Conservation (phyloP, 257 asterid species). For the Fraxinus americana region DNA sequence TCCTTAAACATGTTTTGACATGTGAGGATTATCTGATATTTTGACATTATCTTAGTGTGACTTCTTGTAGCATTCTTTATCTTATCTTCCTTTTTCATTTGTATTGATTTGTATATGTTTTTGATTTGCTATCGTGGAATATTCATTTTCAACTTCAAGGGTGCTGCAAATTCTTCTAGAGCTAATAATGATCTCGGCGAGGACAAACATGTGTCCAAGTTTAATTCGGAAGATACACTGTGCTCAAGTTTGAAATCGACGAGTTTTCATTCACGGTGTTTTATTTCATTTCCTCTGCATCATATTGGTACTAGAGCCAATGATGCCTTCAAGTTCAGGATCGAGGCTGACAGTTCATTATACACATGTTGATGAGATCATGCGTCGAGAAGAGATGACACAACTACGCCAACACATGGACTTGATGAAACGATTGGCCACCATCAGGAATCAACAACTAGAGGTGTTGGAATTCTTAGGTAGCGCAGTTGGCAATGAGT, state of each 20-base stretch:
- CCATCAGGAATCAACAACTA: too few species aligned
- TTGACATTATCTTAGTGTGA: neutral
- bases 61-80: constrained; percentile 3
- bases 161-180: constrained; percentile 39
- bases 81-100: neutral
- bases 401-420: too few species aligned
- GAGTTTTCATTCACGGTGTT: too few species aligned
- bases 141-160: constrained; percentile 48
- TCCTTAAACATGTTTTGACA: neutral
- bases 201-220: constrained; percentile 48
- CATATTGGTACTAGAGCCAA: too few species aligned
- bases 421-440: too few species aligned
- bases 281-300: too few species aligned
- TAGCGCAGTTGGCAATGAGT: too few species aligned
- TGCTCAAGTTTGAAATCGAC: constrained; percentile 15
- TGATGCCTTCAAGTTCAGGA: too few species aligned
- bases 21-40: constrained; percentile 12
- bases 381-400: too few species aligned
- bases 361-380: too few species aligned
- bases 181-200: constrained; percentile 51
- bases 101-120: constrained; percentile 7
- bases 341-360: too few species aligned
- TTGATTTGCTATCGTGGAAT: constrained; percentile 21
- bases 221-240: constrained; percentile 43
- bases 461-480: too few species aligned